phyloP scores from a whole-genome alignment of 257 asterid species.

The Henckelia pumila region DNA sequence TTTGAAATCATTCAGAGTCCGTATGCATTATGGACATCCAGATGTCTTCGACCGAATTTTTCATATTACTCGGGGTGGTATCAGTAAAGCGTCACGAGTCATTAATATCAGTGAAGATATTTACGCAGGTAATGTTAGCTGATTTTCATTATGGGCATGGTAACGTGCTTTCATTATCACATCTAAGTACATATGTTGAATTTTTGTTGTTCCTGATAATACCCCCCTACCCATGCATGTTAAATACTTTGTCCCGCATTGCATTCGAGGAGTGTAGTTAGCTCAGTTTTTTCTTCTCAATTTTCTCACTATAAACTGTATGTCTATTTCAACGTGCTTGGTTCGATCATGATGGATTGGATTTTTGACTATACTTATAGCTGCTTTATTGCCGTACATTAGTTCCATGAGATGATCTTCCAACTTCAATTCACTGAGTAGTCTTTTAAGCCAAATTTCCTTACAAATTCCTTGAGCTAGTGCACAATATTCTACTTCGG shows the following conservation, averaged over 20 bases:
- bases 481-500: no score
- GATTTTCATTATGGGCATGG: background rate
- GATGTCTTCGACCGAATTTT: conserved; percentile 93
- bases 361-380: no score
- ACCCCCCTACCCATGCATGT: conserved; percentile 6
- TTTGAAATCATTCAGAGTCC: conserved; percentile 61
- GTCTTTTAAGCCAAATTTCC: no score
- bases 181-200: background rate
- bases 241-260: background rate
- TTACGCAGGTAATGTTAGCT: conserved; percentile 62
- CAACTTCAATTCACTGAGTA: no score
- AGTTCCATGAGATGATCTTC: no score
- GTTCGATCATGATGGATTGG: no score
- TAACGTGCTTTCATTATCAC: conserved; percentile 6
- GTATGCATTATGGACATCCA: conserved; percentile 99
- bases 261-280: no score
- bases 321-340: no score
- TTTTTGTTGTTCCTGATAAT: conserved; percentile 2
- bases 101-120: conserved; percentile 98
- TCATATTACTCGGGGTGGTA: conserved; percentile 96
- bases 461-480: no score
- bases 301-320: no score
- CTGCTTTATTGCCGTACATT: no score
- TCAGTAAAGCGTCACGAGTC: conserved; percentile 95
- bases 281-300: no score